Percentiles rank a stretch among this genome's conserved stretches.
phyloP scores from a whole-genome alignment of 805 yeast species.

The Hemisphaericaspora nanyangensis region DNA sequence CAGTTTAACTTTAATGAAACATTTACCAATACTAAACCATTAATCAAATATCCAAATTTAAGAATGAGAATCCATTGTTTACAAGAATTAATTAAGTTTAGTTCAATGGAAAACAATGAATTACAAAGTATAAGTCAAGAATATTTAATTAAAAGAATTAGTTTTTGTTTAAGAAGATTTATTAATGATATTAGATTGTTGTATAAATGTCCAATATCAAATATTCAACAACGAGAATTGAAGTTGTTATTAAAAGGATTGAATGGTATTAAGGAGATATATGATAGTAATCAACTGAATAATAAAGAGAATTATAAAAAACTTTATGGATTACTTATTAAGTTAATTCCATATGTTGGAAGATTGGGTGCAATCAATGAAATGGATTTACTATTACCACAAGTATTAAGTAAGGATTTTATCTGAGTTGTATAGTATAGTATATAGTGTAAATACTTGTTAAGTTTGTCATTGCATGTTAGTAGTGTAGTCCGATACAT shows the following conservation, averaged over 20 bases:
- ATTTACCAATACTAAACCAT: slow-evolving; percentile 62
- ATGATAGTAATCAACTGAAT: slow-evolving; percentile 1
- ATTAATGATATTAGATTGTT: slow-evolving; percentile 59
- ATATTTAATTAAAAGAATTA: slow-evolving; percentile 53
- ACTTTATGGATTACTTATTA: slow-evolving; percentile 12
- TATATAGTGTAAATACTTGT: no score
- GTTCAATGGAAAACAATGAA: slow-evolving; percentile 11
- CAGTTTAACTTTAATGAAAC: slow-evolving; percentile 43
- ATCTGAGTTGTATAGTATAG: no score
- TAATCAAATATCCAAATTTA: slow-evolving; percentile 41
- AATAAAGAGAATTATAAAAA: slow-evolving; percentile 7
- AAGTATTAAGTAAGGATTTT: not conserved
- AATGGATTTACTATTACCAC: not conserved
- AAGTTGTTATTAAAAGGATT: slow-evolving; percentile 40
- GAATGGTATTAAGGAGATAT: not conserved
- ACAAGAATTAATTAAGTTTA: slow-evolving; percentile 43
- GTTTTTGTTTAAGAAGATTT: slow-evolving; percentile 59
- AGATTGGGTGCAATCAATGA: slow-evolving; percentile 4
- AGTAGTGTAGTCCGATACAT: no score
- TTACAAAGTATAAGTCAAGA: slow-evolving; percentile 15
- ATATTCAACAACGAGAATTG: slow-evolving; percentile 65
- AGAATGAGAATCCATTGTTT: slow-evolving; percentile 56
- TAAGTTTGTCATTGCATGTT: no score
- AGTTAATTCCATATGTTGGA: slow-evolving; percentile 15
- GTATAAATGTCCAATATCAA: slow-evolving; percentile 61